These are phyloP conservation scores for Hyphopichia khmerensis DNA, from an alignment of 1,139 yeast species.

Conservation along the genomic window DNA sequence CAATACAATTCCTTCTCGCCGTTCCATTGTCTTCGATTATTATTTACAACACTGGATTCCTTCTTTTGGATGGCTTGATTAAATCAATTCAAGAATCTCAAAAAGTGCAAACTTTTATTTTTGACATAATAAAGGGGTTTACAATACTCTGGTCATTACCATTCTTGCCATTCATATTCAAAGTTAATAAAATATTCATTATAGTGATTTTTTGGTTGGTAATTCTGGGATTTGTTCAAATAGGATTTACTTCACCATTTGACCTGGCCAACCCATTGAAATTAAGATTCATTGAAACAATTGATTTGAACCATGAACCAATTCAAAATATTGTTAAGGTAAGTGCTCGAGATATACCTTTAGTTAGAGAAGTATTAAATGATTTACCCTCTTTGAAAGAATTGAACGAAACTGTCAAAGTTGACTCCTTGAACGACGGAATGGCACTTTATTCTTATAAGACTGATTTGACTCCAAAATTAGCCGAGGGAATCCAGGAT, in stretches of 20 bases:
- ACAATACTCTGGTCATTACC: conserved; percentile 51
- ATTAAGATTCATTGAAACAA: conserved; percentile 61
- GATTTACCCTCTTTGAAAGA: conserved; percentile 66
- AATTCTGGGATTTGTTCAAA: conserved; percentile 33
- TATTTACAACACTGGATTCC: conserved; percentile 49
- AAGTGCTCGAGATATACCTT: conserved; percentile 51
- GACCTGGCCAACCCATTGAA: conserved; percentile 63
- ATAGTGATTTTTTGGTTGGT: conserved; percentile 34
- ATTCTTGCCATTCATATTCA: conserved; percentile 69
- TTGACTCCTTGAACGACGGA: conserved; percentile 42
- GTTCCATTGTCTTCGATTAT: conserved; percentile 65
- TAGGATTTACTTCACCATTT: conserved; percentile 51
- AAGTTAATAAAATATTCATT: conserved; percentile 55
- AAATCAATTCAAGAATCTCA: conserved; percentile 71
- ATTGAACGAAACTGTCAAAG: conserved; percentile 25
- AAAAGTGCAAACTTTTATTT: conserved; percentile 47
- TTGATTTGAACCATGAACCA: conserved; percentile 38
- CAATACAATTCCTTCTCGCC: conserved; percentile 62
- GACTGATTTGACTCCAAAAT: conserved; percentile 50
- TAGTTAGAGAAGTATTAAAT: conserved; percentile 34
- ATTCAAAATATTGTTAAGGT: conserved; percentile 43
- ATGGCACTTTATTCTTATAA: conserved; percentile 53
- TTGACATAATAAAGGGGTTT: conserved; percentile 35
- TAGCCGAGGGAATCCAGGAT: conserved; percentile 38
- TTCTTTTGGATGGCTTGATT: conserved; percentile 60